Evolutionary conservation across 495 filamentous ascomycete genomes (phyloP).

Genomic region (Penicillium argentinense): DNA sequence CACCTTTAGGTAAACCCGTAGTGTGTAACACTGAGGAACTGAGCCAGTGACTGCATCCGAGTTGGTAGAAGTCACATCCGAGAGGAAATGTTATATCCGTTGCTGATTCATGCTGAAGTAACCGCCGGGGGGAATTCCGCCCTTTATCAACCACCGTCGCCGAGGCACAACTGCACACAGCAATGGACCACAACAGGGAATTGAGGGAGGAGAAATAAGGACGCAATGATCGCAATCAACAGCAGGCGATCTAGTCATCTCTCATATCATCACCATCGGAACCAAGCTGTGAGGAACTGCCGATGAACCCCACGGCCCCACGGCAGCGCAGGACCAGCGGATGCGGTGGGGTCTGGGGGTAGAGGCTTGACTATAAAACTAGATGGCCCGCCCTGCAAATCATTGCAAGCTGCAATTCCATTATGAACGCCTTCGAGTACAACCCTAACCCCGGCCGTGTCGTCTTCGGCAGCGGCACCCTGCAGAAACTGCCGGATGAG

Average conservation of each 20-base stretch:
- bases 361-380: constrained; percentile 24
- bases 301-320: constrained; percentile 31
- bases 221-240: too few relatives aligned
- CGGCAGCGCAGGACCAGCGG: constrained; percentile 22
- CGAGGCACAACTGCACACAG: too few relatives aligned
- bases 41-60: constrained; percentile 10
- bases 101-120: constrained; percentile 23
- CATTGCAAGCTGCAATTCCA: too few relatives aligned
- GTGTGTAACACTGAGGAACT: too few relatives aligned
- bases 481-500: constrained; percentile 60
- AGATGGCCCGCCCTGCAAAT: constrained; percentile 12
- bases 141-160: background rate
- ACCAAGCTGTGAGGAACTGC: constrained; percentile 23
- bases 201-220: too few relatives aligned
- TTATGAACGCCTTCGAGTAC: constrained; percentile 63
- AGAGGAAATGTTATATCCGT: constrained; percentile 14
- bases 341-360: constrained; percentile 35
- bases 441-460: constrained; percentile 58
- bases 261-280: constrained; percentile 14
- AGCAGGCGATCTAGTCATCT: too few relatives aligned
- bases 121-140: constrained; percentile 15
- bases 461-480: constrained; percentile 61
- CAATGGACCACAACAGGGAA: too few relatives aligned
- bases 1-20: too few relatives aligned
- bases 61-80: constrained; percentile 14